Conservation (phyloP, 2,329 filamentous ascomycete species). For the Sordariomycetes sp. region DNA sequence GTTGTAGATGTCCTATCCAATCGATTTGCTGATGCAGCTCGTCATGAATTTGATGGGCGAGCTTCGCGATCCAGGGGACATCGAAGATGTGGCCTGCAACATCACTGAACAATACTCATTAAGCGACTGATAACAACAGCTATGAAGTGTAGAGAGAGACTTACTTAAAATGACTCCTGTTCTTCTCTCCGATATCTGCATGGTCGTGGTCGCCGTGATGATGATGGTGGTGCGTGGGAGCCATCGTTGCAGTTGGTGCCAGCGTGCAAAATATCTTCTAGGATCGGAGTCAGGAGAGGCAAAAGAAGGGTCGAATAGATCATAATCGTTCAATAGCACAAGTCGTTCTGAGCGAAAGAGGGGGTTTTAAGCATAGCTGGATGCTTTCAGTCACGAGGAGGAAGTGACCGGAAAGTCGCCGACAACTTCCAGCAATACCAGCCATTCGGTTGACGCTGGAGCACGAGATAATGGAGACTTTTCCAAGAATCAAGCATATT, state of each 20-base stretch:
- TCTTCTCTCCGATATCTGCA: neutral
- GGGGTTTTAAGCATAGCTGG: too few relatives aligned
- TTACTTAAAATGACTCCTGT: slow-evolving; percentile 1
- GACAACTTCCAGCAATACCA: neutral
- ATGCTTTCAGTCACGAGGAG: too few relatives aligned
- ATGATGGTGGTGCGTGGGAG: neutral
- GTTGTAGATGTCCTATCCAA: neutral
- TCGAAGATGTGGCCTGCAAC: neutral
- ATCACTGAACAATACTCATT: neutral
- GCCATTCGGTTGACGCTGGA: neutral
- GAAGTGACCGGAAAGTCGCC: neutral
- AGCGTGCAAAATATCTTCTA: neutral
- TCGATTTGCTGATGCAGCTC: neutral
- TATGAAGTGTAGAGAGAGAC: neutral
- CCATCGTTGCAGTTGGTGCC: neutral
- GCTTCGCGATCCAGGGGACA: neutral
- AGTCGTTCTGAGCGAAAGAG: too few relatives aligned
- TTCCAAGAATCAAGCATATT: neutral
- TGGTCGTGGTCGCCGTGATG: neutral
- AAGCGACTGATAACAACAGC: too few relatives aligned
- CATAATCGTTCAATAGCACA: neutral
- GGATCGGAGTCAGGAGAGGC: neutral
- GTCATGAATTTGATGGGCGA: neutral
- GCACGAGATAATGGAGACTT: neutral
- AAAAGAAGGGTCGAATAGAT: neutral